phyloP scores from a whole-genome alignment of 1,139 yeast genomes.

The Scheffersomyces lignicola region DNA sequence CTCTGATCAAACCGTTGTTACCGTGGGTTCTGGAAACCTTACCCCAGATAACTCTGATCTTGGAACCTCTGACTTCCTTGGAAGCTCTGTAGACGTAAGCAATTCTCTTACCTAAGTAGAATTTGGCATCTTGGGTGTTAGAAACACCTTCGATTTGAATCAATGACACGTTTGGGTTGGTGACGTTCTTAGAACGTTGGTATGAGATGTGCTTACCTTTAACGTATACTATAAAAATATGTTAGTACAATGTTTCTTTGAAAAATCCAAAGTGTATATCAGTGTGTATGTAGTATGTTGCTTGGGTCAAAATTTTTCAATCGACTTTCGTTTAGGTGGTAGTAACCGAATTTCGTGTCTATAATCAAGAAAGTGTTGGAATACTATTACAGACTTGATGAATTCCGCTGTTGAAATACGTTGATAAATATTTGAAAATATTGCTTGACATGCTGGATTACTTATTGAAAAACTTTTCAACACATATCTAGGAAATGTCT shows the following conservation, averaged over 20 bases:
- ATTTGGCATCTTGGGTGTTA: constrained; percentile 90
- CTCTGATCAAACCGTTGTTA: constrained; percentile 97
- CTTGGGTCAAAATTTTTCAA: too few relatives aligned
- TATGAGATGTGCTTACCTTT: constrained; percentile 99
- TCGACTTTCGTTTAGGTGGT: background rate
- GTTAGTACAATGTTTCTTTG: too few relatives aligned
- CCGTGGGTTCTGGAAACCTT: constrained; percentile 98
- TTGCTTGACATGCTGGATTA: too few relatives aligned
- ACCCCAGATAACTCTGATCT: constrained; percentile 99
- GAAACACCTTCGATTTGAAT: constrained; percentile 96
- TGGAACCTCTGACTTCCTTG: constrained; percentile 97
- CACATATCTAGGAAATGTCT: too few relatives aligned
- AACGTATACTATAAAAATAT: constrained; percentile 77
- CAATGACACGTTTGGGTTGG: constrained; percentile 97
- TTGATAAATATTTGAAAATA: too few relatives aligned
- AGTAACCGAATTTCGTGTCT: constrained; percentile 4
- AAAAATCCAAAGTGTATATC: too few relatives aligned
- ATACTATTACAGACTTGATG: too few relatives aligned
- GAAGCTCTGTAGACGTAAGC: constrained; percentile 99
- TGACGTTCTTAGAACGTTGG: constrained; percentile 99
- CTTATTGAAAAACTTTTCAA: too few relatives aligned
- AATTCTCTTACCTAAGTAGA: constrained; percentile 99
- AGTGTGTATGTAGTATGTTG: too few relatives aligned
- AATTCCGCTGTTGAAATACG: too few relatives aligned
- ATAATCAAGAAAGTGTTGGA: too few relatives aligned